Base-by-base conservation (phyloP, 1,139 yeast genomes). In the Suhomyces ambrosiae region DNA sequence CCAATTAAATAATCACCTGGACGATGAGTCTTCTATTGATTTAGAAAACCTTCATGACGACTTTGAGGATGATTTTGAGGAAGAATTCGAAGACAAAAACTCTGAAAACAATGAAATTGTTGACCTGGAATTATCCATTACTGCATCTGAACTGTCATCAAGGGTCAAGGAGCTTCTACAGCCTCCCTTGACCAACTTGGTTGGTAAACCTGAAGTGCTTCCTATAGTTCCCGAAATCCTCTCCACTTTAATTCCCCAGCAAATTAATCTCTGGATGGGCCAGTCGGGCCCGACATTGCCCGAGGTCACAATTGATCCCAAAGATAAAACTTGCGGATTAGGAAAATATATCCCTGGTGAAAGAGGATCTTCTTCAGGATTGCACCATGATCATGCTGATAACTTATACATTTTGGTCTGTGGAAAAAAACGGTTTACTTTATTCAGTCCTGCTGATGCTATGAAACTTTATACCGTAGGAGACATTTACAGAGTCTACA, bases 331-430 rank as follows among this genome's bases (percentile, higher is more conserved):
- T 3, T 55, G 61, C 13, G 77, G 77, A 0, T 48, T 80, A 2
- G 86, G 84, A 0, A 73, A 75, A 45, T 62, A 61, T 15, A 56
- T 80, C 2, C 80, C 85, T 1, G 72, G 74, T 1, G 10, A 22
- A 2, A 58, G 58, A 1, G 85, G 84, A 1, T 67, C 80, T 0
- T 81, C 88, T 0, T 80, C 89, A 0, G 92, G 92, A 0, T 60
- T 84, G n/a, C 92, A 84, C 50, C 92, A 84, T 54, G 92, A 84
- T 53, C 89, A 83, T 57, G 86, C 90, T 1, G 89, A 83, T 53
- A 84, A 84, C 50, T 61, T 83, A 27, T 84, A 84, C 54, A 63
- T 83, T 2, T 71, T 84, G 2, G 54, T 79, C 1, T 61, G 71
- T 19, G 92, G 90, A 0, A 53, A 54, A n/a, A 84, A 84, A 50